Conservation (phyloP, 2,329 filamentous ascomycete species). For the Exophiala spinifera region DNA sequence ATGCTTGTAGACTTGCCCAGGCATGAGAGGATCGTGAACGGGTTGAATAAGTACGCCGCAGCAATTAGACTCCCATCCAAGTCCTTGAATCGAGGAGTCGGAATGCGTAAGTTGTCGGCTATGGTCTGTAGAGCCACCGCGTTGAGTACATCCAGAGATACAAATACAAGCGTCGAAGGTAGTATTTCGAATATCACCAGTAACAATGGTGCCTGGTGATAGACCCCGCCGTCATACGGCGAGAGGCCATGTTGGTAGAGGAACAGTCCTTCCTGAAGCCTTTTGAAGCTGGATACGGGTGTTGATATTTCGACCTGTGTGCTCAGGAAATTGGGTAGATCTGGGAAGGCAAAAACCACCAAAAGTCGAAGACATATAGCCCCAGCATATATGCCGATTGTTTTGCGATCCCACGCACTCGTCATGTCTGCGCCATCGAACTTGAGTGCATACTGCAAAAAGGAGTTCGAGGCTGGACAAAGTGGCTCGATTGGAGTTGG, state of each 20-base stretch:
- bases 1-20: slow-evolving; percentile 84
- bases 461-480: slow-evolving; percentile 19
- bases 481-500: slow-evolving; percentile 3
- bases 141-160: slow-evolving; percentile 74
- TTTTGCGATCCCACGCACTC: slow-evolving; percentile 58
- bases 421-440: slow-evolving; percentile 14
- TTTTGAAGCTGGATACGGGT: slow-evolving; percentile 95
- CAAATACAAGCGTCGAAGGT: slow-evolving; percentile 79
- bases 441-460: neutral
- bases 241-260: slow-evolving; percentile 95
- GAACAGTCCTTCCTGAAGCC: slow-evolving; percentile 95
- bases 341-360: slow-evolving; percentile 77
- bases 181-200: slow-evolving; percentile 88
- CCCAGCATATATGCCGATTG: slow-evolving; percentile 66
- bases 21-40: slow-evolving; percentile 87
- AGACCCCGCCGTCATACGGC: slow-evolving; percentile 90
- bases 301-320: slow-evolving; percentile 95
- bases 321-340: slow-evolving; percentile 78
- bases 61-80: slow-evolving; percentile 22
- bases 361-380: slow-evolving; percentile 76
- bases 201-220: slow-evolving; percentile 80
- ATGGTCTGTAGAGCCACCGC: slow-evolving; percentile 76
- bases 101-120: slow-evolving; percentile 44
- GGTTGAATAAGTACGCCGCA: slow-evolving; percentile 83
- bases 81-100: slow-evolving; percentile 24